These are phyloP conservation scores for Saturnispora dispora DNA, from an alignment of 805 yeast species.

Conservation along the genomic window DNA sequence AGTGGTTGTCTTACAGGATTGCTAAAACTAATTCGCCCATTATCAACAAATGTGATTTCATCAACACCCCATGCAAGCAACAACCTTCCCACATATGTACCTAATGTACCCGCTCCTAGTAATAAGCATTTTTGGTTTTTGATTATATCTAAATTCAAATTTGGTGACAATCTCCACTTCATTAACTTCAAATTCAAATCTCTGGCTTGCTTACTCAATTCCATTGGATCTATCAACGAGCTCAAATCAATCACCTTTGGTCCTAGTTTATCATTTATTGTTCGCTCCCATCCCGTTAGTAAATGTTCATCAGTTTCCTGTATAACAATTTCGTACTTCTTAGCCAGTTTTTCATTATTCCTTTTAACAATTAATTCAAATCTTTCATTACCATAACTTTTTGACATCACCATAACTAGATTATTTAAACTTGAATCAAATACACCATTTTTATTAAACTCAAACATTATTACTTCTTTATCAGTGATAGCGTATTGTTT, in stretches of 20 bases:
- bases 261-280: conserved; percentile 57
- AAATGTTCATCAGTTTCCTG: background rate
- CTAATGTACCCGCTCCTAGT: conserved; percentile 95
- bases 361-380: conserved; percentile 23
- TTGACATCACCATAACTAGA: background rate
- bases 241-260: conserved; percentile 84
- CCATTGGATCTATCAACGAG: conserved; percentile 67
- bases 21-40: conserved; percentile 79
- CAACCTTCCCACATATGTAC: conserved; percentile 81
- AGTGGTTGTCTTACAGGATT: conserved; percentile 95
- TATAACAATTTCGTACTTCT: conserved; percentile 7
- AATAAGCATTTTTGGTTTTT: conserved; percentile 56
- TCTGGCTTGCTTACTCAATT: conserved; percentile 84
- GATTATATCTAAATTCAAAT: conserved; percentile 58
- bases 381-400: conserved; percentile 22
- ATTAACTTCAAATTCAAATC: conserved; percentile 83
- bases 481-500: background rate
- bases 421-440: background rate
- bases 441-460: conserved; percentile 21
- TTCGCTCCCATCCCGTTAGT: conserved; percentile 83
- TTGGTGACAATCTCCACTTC: conserved; percentile 95
- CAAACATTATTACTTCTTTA: conserved; percentile 11
- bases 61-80: conserved; percentile 93
- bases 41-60: conserved; percentile 80
- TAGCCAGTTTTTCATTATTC: background rate